Conservation (phyloP, 2,329 filamentous ascomycete species). For the Furcasterigmium sp. region DNA sequence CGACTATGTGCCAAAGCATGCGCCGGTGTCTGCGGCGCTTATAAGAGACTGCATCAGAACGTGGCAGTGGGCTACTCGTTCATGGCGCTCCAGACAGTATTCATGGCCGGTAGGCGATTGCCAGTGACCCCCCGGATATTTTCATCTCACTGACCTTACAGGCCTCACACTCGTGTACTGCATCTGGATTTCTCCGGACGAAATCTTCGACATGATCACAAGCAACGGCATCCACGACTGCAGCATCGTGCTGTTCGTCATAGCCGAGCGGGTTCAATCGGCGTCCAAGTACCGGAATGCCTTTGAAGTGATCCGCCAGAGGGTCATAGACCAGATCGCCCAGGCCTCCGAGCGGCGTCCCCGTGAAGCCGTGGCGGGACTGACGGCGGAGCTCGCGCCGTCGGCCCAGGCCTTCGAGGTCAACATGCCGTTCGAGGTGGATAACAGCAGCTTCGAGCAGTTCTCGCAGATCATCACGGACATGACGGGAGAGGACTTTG, state of each 20-base stretch:
- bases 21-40: slow-evolving; percentile 19
- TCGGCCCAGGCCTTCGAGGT: no score
- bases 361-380: no score
- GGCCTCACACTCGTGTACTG: slow-evolving; percentile 24
- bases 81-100: slow-evolving; percentile 21
- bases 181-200: slow-evolving; percentile 17
- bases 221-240: slow-evolving; percentile 21
- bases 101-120: slow-evolving; percentile 15
- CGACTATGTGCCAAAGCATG: slow-evolving; percentile 18
- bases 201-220: slow-evolving; percentile 14
- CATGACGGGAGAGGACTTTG: no score
- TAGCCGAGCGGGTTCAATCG: slow-evolving; percentile 13
- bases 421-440: no score
- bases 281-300: no score
- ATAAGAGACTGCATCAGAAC: slow-evolving; percentile 22
- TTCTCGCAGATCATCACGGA: no score
- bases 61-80: slow-evolving; percentile 19
- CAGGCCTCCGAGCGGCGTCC: no score
- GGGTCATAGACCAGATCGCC: no score
- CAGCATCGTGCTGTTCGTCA: slow-evolving; percentile 16
- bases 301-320: no score
- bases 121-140: not conserved
- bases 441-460: no score
- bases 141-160: not conserved
- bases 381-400: no score